phyloP scores from a whole-genome alignment of 495 filamentous ascomycete species.

The Darksidea phi region DNA sequence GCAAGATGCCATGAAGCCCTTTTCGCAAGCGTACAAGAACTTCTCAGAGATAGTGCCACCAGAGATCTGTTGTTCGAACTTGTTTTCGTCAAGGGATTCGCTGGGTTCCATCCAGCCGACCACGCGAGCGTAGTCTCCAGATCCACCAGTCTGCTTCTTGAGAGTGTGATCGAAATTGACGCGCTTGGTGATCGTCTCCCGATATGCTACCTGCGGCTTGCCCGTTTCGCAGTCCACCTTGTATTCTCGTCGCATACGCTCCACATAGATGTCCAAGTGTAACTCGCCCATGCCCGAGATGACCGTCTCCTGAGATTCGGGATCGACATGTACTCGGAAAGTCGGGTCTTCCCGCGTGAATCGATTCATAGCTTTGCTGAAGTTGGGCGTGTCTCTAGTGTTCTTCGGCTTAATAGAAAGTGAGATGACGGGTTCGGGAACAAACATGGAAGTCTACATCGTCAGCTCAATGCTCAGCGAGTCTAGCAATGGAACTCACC shows the following conservation, averaged over 20 bases:
- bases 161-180: constrained; percentile 89
- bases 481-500: constrained; percentile 40
- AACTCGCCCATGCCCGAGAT: constrained; percentile 99
- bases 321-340: constrained; percentile 90
- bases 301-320: constrained; percentile 89
- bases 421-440: constrained; percentile 97
- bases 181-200: constrained; percentile 80
- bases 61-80: constrained; percentile 80
- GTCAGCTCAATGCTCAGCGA: constrained; percentile 15
- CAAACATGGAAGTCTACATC: constrained; percentile 81
- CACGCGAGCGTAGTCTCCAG: constrained; percentile 94
- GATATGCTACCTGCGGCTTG: constrained; percentile 94
- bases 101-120: constrained; percentile 91
- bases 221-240: constrained; percentile 93
- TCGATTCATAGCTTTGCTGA: constrained; percentile 97
- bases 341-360: constrained; percentile 99
- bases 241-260: constrained; percentile 98
- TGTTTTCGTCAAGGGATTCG: constrained; percentile 65
- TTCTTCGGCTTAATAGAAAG: constrained; percentile 96
- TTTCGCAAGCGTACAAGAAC: constrained; percentile 92
- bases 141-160: constrained; percentile 94
- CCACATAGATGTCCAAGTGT: constrained; percentile 95
- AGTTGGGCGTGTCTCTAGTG: constrained; percentile 87
- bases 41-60: constrained; percentile 95
- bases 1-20: constrained; percentile 85